phyloP scores from a whole-genome alignment of 2,329 filamentous ascomycete species.

The Trichoderma sp. region DNA sequence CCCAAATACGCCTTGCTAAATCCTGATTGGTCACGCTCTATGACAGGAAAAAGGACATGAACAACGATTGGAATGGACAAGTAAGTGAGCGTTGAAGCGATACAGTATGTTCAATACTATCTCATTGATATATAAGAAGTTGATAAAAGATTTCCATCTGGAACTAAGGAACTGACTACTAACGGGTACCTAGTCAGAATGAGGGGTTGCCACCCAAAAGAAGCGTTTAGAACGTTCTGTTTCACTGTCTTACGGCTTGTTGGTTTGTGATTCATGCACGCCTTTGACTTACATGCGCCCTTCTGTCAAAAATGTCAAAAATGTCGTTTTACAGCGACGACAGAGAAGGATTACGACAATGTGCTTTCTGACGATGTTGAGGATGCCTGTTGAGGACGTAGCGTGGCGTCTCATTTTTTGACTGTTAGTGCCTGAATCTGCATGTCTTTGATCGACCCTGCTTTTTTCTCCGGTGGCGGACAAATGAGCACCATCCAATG shows the following conservation, averaged over 20 bases:
- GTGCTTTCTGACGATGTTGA: not conserved
- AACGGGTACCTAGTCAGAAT: not conserved
- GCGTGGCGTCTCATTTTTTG: not conserved
- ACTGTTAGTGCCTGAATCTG: not conserved
- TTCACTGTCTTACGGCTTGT: not conserved
- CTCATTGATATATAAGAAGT: not conserved
- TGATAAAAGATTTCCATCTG: not conserved
- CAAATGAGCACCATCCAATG: not conserved
- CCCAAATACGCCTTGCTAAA: not conserved
- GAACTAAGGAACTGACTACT: not conserved
- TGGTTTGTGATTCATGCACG: not conserved
- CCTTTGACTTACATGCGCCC: not conserved
- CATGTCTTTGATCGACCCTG: not conserved
- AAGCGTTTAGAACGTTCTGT: conserved; percentile 10
- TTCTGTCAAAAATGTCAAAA: not conserved
- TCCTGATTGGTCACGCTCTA: not conserved
- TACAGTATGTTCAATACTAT: not conserved
- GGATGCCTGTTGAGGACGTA: not conserved
- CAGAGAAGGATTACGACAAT: not conserved
- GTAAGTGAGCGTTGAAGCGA: not conserved
- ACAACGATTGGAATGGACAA: not conserved
- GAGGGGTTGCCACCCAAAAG: not conserved
- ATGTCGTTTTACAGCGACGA: not conserved
- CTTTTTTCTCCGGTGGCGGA: not conserved
- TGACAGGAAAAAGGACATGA: not conserved